Evolutionary conservation across 2,329 filamentous ascomycete species (phyloP).

Genomic region (Bipolaris zeicola): DNA sequence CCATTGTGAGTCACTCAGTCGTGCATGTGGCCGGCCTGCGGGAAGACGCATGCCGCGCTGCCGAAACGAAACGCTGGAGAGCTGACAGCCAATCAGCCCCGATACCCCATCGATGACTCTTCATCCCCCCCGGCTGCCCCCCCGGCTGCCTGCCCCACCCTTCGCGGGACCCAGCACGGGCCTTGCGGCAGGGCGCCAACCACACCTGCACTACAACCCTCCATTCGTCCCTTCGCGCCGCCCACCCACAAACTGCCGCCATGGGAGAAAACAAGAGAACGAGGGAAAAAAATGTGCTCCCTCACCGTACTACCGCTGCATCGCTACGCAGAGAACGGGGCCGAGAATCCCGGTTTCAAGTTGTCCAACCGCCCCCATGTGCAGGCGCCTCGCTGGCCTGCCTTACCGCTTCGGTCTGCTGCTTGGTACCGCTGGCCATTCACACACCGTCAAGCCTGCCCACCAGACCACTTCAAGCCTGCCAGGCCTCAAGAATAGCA

Average conservation of each 20-base stretch:
- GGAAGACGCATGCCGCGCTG: constrained; percentile 29
- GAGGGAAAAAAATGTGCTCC: neutral
- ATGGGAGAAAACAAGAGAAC: neutral
- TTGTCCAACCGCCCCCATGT: constrained; percentile 43
- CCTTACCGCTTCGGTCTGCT: constrained; percentile 31
- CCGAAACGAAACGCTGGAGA: constrained; percentile 43
- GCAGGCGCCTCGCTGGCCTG: constrained; percentile 42
- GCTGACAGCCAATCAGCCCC: constrained; percentile 39
- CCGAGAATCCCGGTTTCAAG: constrained; percentile 43
- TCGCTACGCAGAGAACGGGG: constrained; percentile 17
- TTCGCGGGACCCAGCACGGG: constrained; percentile 27
- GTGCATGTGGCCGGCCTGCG: constrained; percentile 28
- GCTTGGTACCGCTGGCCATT: constrained; percentile 36
- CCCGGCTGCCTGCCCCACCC: constrained; percentile 30
- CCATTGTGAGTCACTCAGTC: constrained; percentile 44
- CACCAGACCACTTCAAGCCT: constrained; percentile 26
- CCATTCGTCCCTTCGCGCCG: constrained; percentile 38
- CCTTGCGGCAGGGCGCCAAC: constrained; percentile 37
- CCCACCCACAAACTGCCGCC: constrained; percentile 43
- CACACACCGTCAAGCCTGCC: constrained; percentile 21
- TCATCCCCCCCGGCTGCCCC: constrained; percentile 30
- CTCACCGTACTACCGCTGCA: constrained; percentile 16
- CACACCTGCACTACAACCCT: constrained; percentile 33
- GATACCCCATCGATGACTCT: constrained; percentile 38
- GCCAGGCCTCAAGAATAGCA: constrained; percentile 33